Conservation (phyloP, 2,329 filamentous ascomycete species). For the Metarhizium sp. region DNA sequence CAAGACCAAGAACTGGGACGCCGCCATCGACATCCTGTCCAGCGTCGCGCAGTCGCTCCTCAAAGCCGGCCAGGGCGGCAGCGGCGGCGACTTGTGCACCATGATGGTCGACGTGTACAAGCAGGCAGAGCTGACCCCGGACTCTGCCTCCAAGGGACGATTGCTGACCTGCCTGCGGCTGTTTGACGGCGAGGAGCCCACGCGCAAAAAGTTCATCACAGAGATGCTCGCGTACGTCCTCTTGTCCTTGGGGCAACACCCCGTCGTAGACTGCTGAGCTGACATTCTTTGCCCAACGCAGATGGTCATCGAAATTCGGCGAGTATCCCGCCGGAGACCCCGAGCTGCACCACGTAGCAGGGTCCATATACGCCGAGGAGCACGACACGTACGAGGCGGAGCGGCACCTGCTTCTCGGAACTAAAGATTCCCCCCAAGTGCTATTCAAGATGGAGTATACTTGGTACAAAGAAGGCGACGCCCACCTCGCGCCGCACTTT, state of each 20-base stretch:
- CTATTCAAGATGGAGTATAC: constrained; percentile 79
- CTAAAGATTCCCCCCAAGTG: constrained; percentile 73
- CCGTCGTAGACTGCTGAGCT: constrained; percentile 2
- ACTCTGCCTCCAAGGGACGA: constrained; percentile 64
- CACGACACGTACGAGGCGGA: constrained; percentile 91
- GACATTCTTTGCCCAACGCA: constrained; percentile 10
- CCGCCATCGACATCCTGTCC: constrained; percentile 79
- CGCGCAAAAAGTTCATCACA: constrained; percentile 81
- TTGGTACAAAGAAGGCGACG: constrained; percentile 86
- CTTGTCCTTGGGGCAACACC: not conserved
- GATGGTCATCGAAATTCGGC: constrained; percentile 77
- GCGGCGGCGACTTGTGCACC: constrained; percentile 80
- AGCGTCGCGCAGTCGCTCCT: constrained; percentile 78
- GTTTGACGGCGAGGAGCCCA: constrained; percentile 78
- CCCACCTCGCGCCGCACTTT: constrained; percentile 80
- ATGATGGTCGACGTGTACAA: constrained; percentile 86
- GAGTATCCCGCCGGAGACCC: constrained; percentile 87
- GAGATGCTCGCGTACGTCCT: constrained; percentile 66
- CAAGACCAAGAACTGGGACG: constrained; percentile 74
- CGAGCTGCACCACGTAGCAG: constrained; percentile 87
- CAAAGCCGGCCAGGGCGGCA: constrained; percentile 86
- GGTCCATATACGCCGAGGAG: constrained; percentile 83
- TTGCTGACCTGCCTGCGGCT: constrained; percentile 70
- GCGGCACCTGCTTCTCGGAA: constrained; percentile 79
- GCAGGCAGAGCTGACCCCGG: constrained; percentile 71